Percentiles rank a stretch among this genome's conserved stretches.
Conservation (phyloP, 352 stramenopile species). For the Lagenidium giganteum region DNA sequence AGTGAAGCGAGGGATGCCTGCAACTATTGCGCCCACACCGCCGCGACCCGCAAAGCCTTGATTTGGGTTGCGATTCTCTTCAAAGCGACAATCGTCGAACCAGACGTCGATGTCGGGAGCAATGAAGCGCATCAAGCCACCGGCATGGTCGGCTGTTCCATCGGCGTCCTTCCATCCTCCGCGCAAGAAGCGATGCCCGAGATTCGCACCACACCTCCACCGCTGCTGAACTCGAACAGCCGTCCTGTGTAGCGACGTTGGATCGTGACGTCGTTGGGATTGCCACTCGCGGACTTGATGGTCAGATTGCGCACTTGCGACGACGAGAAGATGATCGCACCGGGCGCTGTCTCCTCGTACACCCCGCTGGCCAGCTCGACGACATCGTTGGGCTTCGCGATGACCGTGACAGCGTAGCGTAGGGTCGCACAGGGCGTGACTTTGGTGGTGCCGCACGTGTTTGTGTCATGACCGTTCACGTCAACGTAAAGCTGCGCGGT, state of each 20-base stretch:
- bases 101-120: background rate
- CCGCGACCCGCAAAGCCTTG: conserved; percentile 11
- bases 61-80: conserved; percentile 9
- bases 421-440: too few species aligned
- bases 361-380: too few species aligned
- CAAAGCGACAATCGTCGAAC: conserved; percentile 14
- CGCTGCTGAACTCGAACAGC: conserved; percentile 1
- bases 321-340: too few species aligned
- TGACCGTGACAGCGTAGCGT: too few species aligned
- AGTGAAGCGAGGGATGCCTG: conserved; percentile 8
- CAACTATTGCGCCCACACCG: conserved; percentile 6
- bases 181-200: conserved; percentile 13
- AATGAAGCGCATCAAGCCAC: conserved; percentile 15
- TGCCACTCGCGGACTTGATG: background rate
- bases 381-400: too few species aligned
- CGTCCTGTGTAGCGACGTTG: conserved; percentile 5
- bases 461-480: too few species aligned
- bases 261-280: background rate
- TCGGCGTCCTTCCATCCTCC: conserved; percentile 9
- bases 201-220: background rate
- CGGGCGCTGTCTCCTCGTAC: too few species aligned
- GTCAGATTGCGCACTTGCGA: too few species aligned
- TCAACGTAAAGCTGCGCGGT: too few species aligned
- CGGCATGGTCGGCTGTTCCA: conserved; percentile 3
- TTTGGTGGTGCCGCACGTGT: too few species aligned